phyloP scores from a whole-genome alignment of 2,329 filamentous ascomycete species.

The Geosmithia morbida region DNA sequence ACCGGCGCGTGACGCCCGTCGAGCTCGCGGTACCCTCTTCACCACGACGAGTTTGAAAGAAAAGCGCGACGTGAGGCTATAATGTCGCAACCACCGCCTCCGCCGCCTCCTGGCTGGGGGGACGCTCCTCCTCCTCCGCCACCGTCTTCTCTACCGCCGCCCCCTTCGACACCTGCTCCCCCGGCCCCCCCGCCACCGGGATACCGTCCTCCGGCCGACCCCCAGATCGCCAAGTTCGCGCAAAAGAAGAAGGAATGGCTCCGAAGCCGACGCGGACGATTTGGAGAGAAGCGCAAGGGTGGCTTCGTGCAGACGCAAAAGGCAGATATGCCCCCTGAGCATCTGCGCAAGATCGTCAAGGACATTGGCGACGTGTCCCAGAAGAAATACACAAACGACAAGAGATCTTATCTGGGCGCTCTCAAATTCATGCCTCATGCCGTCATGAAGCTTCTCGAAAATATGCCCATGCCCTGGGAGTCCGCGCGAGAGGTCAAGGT shows the following conservation, averaged over 20 bases:
- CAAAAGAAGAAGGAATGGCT: constrained; percentile 99
- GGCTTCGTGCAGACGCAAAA: constrained; percentile 98
- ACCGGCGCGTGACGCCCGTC: constrained; percentile 19
- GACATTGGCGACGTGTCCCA: constrained; percentile 99
- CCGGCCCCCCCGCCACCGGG: constrained; percentile 70
- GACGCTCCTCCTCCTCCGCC: constrained; percentile 40
- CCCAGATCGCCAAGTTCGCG: constrained; percentile 83
- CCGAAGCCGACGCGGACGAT: constrained; percentile 76
- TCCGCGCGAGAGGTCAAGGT: constrained; percentile 93
- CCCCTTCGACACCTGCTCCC: constrained; percentile 36
- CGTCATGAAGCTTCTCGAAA: constrained; percentile 90
- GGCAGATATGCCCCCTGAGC: constrained; percentile 95
- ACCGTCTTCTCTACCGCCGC: constrained; percentile 40
- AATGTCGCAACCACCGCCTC: constrained; percentile 41
- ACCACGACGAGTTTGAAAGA: constrained; percentile 6
- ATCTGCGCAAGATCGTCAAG: constrained; percentile 93
- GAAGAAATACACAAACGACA: constrained; percentile 98
- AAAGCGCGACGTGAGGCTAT: constrained; percentile 13
- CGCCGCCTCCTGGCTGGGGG: constrained; percentile 44
- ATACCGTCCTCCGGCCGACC: constrained; percentile 66
- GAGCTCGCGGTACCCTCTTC: constrained; percentile 9
- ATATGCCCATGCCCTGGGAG: constrained; percentile 99
- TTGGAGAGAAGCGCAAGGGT: constrained; percentile 91
- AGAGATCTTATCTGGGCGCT: constrained; percentile 91
- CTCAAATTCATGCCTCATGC: constrained; percentile 99